These are phyloP conservation scores for Saturnispora zaruensis DNA, from an alignment of 805 yeast species.

Conservation along the genomic window DNA sequence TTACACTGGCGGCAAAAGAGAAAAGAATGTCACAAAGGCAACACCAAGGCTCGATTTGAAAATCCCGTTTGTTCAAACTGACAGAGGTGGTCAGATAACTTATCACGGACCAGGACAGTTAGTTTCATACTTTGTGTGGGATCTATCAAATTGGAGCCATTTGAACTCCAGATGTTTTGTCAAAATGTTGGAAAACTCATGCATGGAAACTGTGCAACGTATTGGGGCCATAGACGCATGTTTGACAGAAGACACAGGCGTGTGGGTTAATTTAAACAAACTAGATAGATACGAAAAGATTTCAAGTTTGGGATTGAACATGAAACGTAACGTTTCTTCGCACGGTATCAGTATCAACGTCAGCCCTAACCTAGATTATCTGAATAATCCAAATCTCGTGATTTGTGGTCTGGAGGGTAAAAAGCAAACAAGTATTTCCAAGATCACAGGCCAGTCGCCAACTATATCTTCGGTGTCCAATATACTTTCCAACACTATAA, in stretches of 20 bases:
- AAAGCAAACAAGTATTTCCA: slow-evolving; percentile 43
- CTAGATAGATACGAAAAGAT: slow-evolving; percentile 43
- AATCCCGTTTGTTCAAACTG: slow-evolving; percentile 67
- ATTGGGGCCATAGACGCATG: slow-evolving; percentile 34
- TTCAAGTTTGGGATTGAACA: slow-evolving; percentile 84
- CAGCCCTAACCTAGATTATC: slow-evolving; percentile 58
- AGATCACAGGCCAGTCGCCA: neutral
- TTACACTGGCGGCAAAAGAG: slow-evolving; percentile 87
- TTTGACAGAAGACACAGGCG: slow-evolving; percentile 73
- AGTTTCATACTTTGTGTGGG: slow-evolving; percentile 73
- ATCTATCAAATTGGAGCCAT: slow-evolving; percentile 50
- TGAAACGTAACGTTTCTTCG: slow-evolving; percentile 74
- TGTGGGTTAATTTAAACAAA: slow-evolving; percentile 47
- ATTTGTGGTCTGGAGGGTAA: slow-evolving; percentile 79
- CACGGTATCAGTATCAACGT: slow-evolving; percentile 87
- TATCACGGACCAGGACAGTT: slow-evolving; percentile 96
- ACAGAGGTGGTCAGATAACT: slow-evolving; percentile 92
- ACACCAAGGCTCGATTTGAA: slow-evolving; percentile 6
- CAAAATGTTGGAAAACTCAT: slow-evolving; percentile 33
- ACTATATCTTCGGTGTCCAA: neutral
- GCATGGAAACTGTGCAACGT: slow-evolving; percentile 24
- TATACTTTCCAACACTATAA: neutral
- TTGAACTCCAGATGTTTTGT: slow-evolving; percentile 46
- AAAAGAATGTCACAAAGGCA: slow-evolving; percentile 29
- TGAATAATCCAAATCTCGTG: slow-evolving; percentile 51